Evolutionary conservation across 2,329 filamentous ascomycete species (phyloP).

Genomic region (Calonectria fujianensis): DNA sequence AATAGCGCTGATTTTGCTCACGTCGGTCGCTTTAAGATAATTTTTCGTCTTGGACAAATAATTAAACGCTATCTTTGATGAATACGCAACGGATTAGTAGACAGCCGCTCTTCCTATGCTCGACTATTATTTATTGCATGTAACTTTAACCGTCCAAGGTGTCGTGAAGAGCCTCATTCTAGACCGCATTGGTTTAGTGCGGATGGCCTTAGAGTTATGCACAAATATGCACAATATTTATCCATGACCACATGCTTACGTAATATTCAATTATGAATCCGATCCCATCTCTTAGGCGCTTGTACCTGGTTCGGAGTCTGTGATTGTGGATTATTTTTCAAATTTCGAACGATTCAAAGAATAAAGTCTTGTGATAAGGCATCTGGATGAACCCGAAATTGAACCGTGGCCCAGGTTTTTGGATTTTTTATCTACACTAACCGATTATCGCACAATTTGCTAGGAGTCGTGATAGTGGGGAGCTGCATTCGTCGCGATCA

Average conservation of each 20-base stretch:
- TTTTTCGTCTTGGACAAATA: background rate
- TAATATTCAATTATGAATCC: background rate
- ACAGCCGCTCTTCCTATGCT: no score
- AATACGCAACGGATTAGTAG: background rate
- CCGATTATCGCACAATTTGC: background rate
- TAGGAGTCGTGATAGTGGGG: background rate
- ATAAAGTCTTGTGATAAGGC: no score
- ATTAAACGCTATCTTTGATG: background rate
- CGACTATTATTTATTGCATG: background rate
- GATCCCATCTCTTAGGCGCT: no score
- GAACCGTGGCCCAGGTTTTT: no score
- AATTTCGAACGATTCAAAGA: no score
- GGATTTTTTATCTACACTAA: background rate
- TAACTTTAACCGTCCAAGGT: background rate
- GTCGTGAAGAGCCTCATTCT: background rate
- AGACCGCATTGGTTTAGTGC: background rate
- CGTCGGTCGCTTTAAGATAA: background rate
- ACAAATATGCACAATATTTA: background rate
- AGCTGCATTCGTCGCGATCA: no score
- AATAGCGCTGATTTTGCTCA: background rate
- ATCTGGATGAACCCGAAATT: no score
- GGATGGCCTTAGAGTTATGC: background rate
- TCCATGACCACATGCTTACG: background rate
- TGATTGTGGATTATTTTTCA: no score
- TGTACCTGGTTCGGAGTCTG: no score